These are phyloP conservation scores for Lactarius hatsudake DNA, from an alignment of 768 basidiomycete genomes.

Conservation along the genomic window DNA sequence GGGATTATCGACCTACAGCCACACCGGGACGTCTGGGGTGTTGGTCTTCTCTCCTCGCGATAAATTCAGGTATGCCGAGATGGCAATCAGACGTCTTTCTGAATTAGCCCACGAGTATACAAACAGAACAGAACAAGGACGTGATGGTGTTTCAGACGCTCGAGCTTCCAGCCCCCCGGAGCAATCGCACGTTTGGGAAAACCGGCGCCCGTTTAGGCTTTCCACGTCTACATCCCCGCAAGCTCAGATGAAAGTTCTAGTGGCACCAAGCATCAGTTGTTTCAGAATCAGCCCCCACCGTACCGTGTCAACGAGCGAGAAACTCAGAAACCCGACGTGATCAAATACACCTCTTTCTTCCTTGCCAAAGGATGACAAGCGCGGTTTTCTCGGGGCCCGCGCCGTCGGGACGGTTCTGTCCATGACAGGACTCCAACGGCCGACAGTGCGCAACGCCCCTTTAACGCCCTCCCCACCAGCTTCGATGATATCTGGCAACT, in stretches of 20 bases:
- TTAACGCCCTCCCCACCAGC: slow-evolving; percentile 13
- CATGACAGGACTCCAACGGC: slow-evolving; percentile 7
- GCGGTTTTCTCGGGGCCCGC: slow-evolving; percentile 22
- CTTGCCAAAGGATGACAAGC: not conserved
- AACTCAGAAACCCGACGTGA: slow-evolving; percentile 1
- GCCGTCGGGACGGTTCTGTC: not conserved
- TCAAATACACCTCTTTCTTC: slow-evolving; percentile 16
- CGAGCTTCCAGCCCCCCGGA: slow-evolving; percentile 19
- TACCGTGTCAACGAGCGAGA: slow-evolving; percentile 17
- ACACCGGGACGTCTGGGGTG: not conserved
- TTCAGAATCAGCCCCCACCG: slow-evolving; percentile 25
- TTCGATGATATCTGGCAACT: slow-evolving; percentile 20
- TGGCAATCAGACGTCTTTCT: slow-evolving; percentile 16
- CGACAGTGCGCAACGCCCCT: slow-evolving; percentile 17
- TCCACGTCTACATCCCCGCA: slow-evolving; percentile 23
- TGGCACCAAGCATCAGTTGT: slow-evolving; percentile 25
- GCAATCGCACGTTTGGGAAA: slow-evolving; percentile 22
- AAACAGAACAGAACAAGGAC: not conserved
- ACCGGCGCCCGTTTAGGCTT: slow-evolving; percentile 27
- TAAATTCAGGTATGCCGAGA: slow-evolving; percentile 7
- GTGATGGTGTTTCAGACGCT: slow-evolving; percentile 20
- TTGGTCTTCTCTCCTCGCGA: not conserved
- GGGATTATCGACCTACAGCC: slow-evolving; percentile 1
- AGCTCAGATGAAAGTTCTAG: slow-evolving; percentile 26
- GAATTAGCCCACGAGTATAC: not conserved